Base-by-base conservation (phyloP, 2,329 filamentous ascomycete genomes). In the Curvularia sp. region DNA sequence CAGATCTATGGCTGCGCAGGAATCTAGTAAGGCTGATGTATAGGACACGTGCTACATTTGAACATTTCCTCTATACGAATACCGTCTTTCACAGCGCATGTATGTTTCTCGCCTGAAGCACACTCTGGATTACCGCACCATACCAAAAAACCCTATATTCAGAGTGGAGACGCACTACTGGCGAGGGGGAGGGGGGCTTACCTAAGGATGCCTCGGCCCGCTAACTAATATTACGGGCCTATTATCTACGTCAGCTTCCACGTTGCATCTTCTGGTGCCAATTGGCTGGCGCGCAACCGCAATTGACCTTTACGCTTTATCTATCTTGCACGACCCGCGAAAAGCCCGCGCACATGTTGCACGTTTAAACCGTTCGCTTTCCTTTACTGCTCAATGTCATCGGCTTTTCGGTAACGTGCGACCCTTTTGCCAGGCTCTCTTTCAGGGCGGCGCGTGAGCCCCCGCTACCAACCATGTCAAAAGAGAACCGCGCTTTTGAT, bases 211-310 rank as follows among this genome's bases (percentile, higher is more conserved):
- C 55, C 38, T 54, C 55, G 55, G 55, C 43, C 55, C 54, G 54
- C 23, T 43, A 32, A 23, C 43, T n/a, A 18, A 30, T 18, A 19
- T 21, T 23, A 36, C 32, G 46, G 32, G 30, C 46, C 21, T 49
- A 21, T 30, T 46, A 46, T 45, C 36, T 57, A 59, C 56, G 52
- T 59, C 56, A 73, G 68, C 71, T 63, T 73, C 72, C 72, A 75
- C 73, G 72, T 74, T 70, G 68, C 73, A 68, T 71, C 71, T 75
- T 74, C 64, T 59, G 49, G 50, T 60, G 59, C 60, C 61, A 66
- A 66, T 69, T 70, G 65, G 70, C 63, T 64, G 59, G 54, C 59
- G 56, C 51, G 59, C 63, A 56, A 59, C 49, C 43, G 27, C 43
- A 30, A 34, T 47, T 47, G 27, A 10, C 25, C 25, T n/a, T 25